These are phyloP conservation scores for Salvia hispanica DNA, from an alignment of 257 asterid species.

Conservation along the genomic window DNA sequence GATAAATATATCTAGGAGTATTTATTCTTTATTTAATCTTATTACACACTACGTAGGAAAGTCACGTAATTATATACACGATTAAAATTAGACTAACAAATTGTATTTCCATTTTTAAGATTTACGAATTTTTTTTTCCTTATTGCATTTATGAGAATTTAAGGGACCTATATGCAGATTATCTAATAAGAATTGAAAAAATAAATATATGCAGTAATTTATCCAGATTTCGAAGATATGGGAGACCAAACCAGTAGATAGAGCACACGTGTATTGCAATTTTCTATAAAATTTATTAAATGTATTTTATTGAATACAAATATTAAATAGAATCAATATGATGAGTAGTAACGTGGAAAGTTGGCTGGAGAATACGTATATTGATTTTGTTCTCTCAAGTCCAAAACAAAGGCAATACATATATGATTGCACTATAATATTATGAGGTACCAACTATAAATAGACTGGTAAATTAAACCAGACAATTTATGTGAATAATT, in stretches of 20 bases:
- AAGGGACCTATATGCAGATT: no score
- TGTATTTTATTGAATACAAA: background rate
- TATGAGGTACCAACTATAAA: no score
- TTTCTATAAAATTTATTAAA: conserved; percentile 4
- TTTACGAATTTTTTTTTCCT: no score
- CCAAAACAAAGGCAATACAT: conserved; percentile 6
- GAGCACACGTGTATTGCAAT: conserved; percentile 22
- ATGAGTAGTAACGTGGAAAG: conserved; percentile 23
- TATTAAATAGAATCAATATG: background rate
- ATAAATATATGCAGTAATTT: background rate
- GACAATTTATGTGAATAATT: no score
- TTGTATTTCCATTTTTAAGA: no score
- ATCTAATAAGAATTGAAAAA: background rate
- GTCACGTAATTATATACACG: no score
- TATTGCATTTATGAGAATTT: background rate
- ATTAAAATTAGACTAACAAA: no score
- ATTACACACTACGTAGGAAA: no score
- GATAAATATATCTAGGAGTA: no score
- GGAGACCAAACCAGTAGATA: background rate
- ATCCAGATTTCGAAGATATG: background rate
- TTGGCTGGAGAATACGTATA: conserved; percentile 12
- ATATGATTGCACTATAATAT: no score
- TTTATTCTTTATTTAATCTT: no score
- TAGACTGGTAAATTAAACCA: no score
- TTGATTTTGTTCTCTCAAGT: conserved; percentile 15